Evolutionary conservation across 352 stramenopile species (phyloP).

Genomic region (Pythium aquatile): DNA sequence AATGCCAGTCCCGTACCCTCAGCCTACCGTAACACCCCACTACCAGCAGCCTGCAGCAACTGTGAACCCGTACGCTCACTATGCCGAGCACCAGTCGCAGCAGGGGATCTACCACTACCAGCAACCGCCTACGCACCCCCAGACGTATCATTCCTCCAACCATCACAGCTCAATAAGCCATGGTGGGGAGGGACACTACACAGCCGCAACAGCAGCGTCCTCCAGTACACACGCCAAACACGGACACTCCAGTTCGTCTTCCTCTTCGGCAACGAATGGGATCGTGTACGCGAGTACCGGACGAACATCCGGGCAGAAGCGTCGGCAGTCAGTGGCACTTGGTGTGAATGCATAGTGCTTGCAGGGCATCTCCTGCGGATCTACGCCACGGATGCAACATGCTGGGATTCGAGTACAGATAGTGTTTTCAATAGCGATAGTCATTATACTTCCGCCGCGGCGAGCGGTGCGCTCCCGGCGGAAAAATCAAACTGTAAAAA

Average conservation of each 20-base stretch:
- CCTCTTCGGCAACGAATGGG: conserved; percentile 27
- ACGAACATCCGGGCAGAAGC: conserved; percentile 72
- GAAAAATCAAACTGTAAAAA: conserved; percentile 29
- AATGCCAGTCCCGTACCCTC: neutral
- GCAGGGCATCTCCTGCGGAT: neutral
- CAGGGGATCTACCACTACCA: neutral
- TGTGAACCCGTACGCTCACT: conserved; percentile 16
- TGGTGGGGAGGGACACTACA: neutral
- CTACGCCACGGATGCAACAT: neutral
- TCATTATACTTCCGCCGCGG: conserved; percentile 15
- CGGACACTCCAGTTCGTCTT: neutral
- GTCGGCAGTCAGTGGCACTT: conserved; percentile 71
- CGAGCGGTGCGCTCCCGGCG: neutral
- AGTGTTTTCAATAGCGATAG: conserved; percentile 37
- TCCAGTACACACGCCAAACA: conserved; percentile 6
- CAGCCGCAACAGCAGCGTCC: conserved; percentile 1
- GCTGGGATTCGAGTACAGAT: conserved; percentile 20
- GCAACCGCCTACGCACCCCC: neutral
- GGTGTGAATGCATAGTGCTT: conserved; percentile 72
- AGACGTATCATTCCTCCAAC: neutral
- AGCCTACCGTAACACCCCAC: neutral
- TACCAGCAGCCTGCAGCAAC: neutral
- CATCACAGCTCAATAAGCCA: conserved; percentile 19
- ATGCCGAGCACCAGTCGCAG: conserved; percentile 18
- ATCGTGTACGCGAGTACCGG: conserved; percentile 52